Evolutionary conservation across 2,329 filamentous ascomycete genomes (phyloP).

Genomic region (Botrytis aclada): DNA sequence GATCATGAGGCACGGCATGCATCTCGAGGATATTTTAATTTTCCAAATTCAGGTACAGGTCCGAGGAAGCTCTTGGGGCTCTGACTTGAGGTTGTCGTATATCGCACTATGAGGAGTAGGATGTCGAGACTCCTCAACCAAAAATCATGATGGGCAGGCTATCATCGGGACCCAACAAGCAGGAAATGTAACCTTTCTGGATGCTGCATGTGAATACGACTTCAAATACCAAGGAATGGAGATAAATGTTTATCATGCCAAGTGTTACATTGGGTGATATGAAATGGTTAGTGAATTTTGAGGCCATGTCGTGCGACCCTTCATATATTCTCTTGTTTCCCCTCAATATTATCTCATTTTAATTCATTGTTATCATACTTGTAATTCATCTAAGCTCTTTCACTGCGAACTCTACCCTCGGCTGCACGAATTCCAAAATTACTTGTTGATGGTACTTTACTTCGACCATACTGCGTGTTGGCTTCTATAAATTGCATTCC

Average conservation of each 20-base stretch:
- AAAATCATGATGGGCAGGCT: not conserved
- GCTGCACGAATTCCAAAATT: not conserved
- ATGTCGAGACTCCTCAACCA: not conserved
- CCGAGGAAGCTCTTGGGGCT: not conserved
- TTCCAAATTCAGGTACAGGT: not conserved
- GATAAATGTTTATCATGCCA: not conserved
- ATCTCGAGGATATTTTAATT: not conserved
- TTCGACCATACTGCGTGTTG: not conserved
- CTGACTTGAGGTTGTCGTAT: not conserved
- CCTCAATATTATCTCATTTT: not conserved
- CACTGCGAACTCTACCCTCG: not conserved
- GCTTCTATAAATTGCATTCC: not conserved
- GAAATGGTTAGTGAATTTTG: not conserved
- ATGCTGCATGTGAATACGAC: not conserved
- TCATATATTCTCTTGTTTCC: not conserved
- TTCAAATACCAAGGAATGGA: not conserved
- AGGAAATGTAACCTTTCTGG: not conserved
- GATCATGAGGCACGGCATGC: slow-evolving; percentile 1
- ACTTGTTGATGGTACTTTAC: not conserved
- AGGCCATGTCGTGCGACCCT: not conserved
- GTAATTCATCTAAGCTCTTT: not conserved
- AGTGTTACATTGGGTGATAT: not conserved
- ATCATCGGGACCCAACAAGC: not conserved
- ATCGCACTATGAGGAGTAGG: not conserved
- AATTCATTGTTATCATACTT: not conserved